These are phyloP conservation scores for Candida endomychidarum DNA, from an alignment of 805 yeast genomes.

Conservation along the genomic window DNA sequence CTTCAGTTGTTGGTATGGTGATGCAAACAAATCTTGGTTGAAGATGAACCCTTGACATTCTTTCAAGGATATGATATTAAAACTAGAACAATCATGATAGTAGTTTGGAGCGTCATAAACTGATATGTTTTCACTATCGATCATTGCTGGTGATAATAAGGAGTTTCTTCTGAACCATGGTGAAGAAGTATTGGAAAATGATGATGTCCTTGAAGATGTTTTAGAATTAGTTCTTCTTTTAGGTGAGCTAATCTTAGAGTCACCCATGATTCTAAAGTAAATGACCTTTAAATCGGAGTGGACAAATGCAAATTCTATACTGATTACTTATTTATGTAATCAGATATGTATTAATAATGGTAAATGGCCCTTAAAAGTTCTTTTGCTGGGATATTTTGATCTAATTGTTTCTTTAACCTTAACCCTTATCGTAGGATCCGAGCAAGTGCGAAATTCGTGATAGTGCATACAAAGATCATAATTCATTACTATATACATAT, in stretches of 20 bases:
- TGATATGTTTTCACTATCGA: constrained; percentile 52
- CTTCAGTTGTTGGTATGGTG: constrained; percentile 61
- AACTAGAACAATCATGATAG: constrained; percentile 25
- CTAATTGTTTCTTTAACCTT: not conserved
- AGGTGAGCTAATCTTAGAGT: constrained; percentile 7
- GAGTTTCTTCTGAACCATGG: constrained; percentile 58
- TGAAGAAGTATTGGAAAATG: constrained; percentile 41
- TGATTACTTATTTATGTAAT: no score
- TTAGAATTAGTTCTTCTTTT: constrained; percentile 11
- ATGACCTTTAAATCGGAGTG: not conserved
- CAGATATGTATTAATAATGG: no score
- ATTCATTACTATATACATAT: constrained; percentile 6
- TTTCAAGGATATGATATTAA: constrained; percentile 44
- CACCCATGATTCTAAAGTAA: constrained; percentile 3
- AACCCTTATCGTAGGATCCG: constrained; percentile 1
- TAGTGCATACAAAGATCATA: no score
- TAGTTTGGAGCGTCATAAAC: constrained; percentile 49
- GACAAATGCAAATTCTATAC: no score
- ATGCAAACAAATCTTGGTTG: constrained; percentile 76
- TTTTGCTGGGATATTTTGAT: no score
- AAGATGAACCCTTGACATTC: constrained; percentile 75
- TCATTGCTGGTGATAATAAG: constrained; percentile 57
- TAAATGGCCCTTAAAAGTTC: no score
- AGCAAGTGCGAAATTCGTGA: not conserved
- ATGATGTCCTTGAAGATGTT: constrained; percentile 14